Base-by-base conservation (phyloP, 441 rosid genomes). In the Gossypium trilobum region DNA sequence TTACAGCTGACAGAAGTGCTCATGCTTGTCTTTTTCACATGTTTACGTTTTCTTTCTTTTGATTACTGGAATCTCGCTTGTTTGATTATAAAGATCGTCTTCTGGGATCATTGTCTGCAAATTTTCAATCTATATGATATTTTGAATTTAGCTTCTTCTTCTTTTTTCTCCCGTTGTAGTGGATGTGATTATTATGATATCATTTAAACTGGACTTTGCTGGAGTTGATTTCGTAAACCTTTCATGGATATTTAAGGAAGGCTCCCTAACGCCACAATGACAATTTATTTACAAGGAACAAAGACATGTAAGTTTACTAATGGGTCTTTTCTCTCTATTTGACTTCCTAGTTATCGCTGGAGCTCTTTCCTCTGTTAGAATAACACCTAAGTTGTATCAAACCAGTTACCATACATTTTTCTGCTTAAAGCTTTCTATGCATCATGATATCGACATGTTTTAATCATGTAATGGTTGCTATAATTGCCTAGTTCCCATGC, bases 251-350 rank as follows among this genome's bases (percentile, higher is more conserved):
- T 57, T 57, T 10, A 23, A 11, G 62, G 64, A 25, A 8, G 39
- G 29, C 16, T 59, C 19, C 42, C 42, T 33, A 33, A 33, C 42
- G 9, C 42, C 42, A 33, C 42, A 33, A 33, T 33, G 42, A 78
- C 85, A 76, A 80, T 82, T 87, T 54, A 48, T 87, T 73, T 86
- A 85, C 75, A 82, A 81, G 84, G 88, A 82, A 80, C 83, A 87
- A 14, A 80, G 87, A 74, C 77, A 22, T 31, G 89, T 33, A 33
- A 33, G 39, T 33, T 33, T 33, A 33, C 39, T 33, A 33, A 33
- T 33, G 39, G 9, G 39, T 33, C 39, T 33, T 33, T 33, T 33
- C 39, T 33, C 39, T 27, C 2, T 5, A 39, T 51, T 70, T 57
- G 5, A 23, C 52, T 20, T 55, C 36, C 31, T 46, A 4, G 27